These are phyloP conservation scores for Populus trichocarpa DNA, from an alignment of 441 rosid species.

Conservation along the genomic window DNA sequence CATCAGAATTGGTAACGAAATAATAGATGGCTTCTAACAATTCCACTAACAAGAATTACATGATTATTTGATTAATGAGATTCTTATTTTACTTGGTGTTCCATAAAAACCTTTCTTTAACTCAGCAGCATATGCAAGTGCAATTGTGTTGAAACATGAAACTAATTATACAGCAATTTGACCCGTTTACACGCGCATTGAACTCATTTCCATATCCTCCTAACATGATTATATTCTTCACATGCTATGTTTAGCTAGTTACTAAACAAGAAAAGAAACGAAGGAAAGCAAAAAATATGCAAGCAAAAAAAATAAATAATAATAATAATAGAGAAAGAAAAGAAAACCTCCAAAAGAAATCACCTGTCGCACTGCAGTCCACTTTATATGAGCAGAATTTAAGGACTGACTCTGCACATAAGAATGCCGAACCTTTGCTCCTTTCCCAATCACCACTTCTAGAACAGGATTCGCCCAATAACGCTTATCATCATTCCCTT, in stretches of 20 bases:
- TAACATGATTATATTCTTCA: not conserved
- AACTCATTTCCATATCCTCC: not conserved
- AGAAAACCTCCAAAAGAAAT: constrained; percentile 6
- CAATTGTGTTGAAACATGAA: not conserved
- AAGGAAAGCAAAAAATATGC: not conserved
- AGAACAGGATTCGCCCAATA: constrained; percentile 84
- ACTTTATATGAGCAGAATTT: constrained; percentile 76
- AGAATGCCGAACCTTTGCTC: constrained; percentile 68
- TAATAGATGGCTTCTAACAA: not conserved
- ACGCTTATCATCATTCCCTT: constrained; percentile 35
- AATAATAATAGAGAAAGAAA: not conserved
- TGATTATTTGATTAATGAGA: not conserved
- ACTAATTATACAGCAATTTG: not conserved
- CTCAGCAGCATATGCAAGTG: not conserved
- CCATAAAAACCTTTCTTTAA: not conserved
- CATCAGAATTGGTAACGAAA: no score
- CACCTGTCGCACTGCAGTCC: constrained; percentile 89
- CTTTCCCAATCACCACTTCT: constrained; percentile 61
- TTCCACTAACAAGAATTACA: not conserved
- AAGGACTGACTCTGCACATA: constrained; percentile 76
- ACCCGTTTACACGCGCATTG: not conserved
- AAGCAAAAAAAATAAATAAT: not conserved
- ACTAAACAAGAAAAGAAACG: not conserved
- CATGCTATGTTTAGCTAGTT: not conserved
- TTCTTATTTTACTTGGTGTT: not conserved